Base-by-base conservation (phyloP, 306 rosid species). In the Pyrus pyrifolia region DNA sequence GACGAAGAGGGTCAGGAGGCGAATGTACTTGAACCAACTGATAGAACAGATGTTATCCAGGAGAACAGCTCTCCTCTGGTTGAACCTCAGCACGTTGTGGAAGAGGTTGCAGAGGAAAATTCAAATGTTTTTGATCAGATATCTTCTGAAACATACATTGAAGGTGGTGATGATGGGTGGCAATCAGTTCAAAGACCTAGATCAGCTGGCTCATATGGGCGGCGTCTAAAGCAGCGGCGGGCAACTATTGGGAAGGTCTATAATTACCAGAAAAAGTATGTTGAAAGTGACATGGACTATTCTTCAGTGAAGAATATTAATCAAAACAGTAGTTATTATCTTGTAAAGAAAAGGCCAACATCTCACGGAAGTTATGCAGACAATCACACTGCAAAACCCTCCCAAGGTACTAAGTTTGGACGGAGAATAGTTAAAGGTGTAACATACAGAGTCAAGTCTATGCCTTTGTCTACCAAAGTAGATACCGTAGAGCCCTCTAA, bases 161-260 rank as follows among this genome's bases (percentile, higher is more conserved):
- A 95, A 79, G 97, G 92, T 64, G 97, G 92, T 67, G 97, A 92
- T 40, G 96, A 89, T 49, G 97, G 96, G 74, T 95, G 99, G 99
- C 97, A 90, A 85, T 86, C 99, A 25, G 99, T 92, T 84, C 99
- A 95, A 88, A 84, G 97, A 73, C 97, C 97, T 72, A 90, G 97
- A 88, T 90, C 97, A 70, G 91, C 83, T 63, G 90, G 93, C 62
- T 89, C 91, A 79, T 81, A 84, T 83, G 91, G 93, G 51, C 89
- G 89, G 72, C 87, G 90, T 65, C 67, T 88, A 70, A 95, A 85
- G 89, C 99, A 95, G 85, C 85, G 97, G 77, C 93, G 97, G 19
- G 87, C 93, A 70, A 82, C 93, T 67, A 87, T 89, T 74, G 90
- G 92, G 81, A 95, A 89, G 86, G 85, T 95, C 82, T 87, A 68